These are phyloP conservation scores for Hyphopichia burtonii DNA, from an alignment of 1,139 yeast species.

Conservation along the genomic window DNA sequence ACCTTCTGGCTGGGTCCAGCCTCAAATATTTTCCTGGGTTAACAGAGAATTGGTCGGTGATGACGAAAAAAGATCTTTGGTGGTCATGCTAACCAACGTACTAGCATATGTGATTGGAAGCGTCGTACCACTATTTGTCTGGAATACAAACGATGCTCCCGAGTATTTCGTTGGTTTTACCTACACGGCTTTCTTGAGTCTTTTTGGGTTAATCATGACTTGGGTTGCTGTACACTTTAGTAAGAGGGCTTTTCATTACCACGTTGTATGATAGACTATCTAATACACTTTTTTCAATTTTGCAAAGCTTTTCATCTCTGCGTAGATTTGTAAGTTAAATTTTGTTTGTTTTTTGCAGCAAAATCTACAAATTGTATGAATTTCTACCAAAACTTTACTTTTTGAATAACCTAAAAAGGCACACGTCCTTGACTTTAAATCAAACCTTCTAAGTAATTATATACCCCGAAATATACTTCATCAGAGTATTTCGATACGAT, in stretches of 20 bases:
- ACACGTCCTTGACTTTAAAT: too few species aligned
- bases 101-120: constrained; percentile 25
- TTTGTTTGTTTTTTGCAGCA: too few species aligned
- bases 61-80: constrained; percentile 23
- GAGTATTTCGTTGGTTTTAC: constrained; percentile 20
- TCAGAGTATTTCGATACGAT: too few species aligned
- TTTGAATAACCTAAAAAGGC: too few species aligned
- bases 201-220: constrained; percentile 19
- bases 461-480: too few species aligned
- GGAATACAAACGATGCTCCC: constrained; percentile 17
- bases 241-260: neutral
- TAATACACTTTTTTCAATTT: too few species aligned
- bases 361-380: too few species aligned
- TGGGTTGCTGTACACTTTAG: constrained; percentile 6
- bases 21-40: constrained; percentile 24
- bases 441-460: too few species aligned
- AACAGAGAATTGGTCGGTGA: constrained; percentile 18
- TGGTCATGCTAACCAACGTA: constrained; percentile 21
- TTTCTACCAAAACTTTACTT: too few species aligned
- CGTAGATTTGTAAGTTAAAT: too few species aligned
- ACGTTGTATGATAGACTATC: neutral
- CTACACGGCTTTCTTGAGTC: constrained; percentile 20
- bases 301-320: too few species aligned
- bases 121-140: constrained; percentile 22
- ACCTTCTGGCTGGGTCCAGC: constrained; percentile 31